These are phyloP conservation scores for Piper longum DNA, from an alignment of 164 flowering plant species.

Conservation along the genomic window DNA sequence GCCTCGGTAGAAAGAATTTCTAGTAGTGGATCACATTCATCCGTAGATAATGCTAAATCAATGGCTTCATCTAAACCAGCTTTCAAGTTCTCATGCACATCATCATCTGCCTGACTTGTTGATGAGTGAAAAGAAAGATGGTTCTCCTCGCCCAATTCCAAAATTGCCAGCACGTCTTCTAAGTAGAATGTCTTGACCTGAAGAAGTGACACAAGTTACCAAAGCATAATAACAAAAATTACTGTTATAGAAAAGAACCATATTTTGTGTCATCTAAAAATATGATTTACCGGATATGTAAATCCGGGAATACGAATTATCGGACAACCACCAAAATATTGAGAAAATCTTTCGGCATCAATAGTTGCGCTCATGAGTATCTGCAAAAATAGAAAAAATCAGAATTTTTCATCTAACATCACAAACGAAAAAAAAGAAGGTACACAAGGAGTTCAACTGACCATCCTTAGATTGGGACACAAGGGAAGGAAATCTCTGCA, in stretches of 20 bases:
- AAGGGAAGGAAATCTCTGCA: slow-evolving; percentile 86
- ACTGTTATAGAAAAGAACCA: not conserved
- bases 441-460: slow-evolving; percentile 18
- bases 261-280: not conserved
- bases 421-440: not conserved
- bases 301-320: slow-evolving; percentile 88
- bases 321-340: slow-evolving; percentile 94
- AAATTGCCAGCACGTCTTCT: slow-evolving; percentile 74
- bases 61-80: slow-evolving; percentile 79
- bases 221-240: not conserved
- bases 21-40: slow-evolving; percentile 68
- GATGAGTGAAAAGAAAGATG: slow-evolving; percentile 21
- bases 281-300: slow-evolving; percentile 65
- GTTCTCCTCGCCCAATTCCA: slow-evolving; percentile 32
- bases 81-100: slow-evolving; percentile 37
- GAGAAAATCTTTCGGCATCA: slow-evolving; percentile 86
- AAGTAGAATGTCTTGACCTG: slow-evolving; percentile 76
- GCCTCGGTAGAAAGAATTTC: slow-evolving; percentile 55
- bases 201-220: slow-evolving; percentile 2
- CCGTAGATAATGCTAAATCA: slow-evolving; percentile 52
- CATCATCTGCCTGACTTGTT: slow-evolving; percentile 13
- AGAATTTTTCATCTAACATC: not conserved
- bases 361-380: slow-evolving; percentile 96
- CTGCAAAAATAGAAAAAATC: slow-evolving; percentile 21
- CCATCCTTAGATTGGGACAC: slow-evolving; percentile 76